Conservation (phyloP, 169 alveolate genomes). For the Fabrea salina region DNA sequence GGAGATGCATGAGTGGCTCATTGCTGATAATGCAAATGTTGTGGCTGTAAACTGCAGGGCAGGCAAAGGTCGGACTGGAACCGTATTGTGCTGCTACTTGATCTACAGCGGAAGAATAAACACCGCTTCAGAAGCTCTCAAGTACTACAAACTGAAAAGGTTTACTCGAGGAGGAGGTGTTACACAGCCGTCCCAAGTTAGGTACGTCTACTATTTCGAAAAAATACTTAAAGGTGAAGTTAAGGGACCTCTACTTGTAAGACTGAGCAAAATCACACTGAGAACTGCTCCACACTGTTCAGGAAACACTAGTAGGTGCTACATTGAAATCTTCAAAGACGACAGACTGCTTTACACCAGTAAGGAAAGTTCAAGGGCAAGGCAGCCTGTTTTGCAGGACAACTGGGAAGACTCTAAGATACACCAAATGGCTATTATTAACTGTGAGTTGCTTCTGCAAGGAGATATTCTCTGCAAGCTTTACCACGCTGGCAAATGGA, state of each 20-base stretch:
- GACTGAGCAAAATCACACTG: conserved; percentile 33
- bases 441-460: conserved; percentile 16
- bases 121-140: conserved; percentile 68
- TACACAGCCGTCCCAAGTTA: conserved; percentile 61
- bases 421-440: neutral
- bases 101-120: conserved; percentile 64
- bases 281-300: conserved; percentile 58
- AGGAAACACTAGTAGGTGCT: conserved; percentile 51
- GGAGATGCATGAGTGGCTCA: conserved; percentile 64
- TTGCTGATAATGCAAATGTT: conserved; percentile 44
- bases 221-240: conserved; percentile 36
- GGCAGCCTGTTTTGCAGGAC: conserved; percentile 13
- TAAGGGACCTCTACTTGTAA: conserved; percentile 28
- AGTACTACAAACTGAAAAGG: conserved; percentile 63
- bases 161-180: conserved; percentile 62
- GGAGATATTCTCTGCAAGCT: conserved; percentile 58
- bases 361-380: neutral
- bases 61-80: conserved; percentile 85
- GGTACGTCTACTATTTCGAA: conserved; percentile 71
- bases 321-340: conserved; percentile 49
- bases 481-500: conserved; percentile 42
- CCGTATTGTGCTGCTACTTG: conserved; percentile 77
- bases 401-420: neutral
- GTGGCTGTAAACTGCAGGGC: conserved; percentile 79
- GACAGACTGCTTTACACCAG: conserved; percentile 24